These are phyloP conservation scores for Lactarius quietus DNA, from an alignment of 768 basidiomycete genomes.

Conservation along the genomic window DNA sequence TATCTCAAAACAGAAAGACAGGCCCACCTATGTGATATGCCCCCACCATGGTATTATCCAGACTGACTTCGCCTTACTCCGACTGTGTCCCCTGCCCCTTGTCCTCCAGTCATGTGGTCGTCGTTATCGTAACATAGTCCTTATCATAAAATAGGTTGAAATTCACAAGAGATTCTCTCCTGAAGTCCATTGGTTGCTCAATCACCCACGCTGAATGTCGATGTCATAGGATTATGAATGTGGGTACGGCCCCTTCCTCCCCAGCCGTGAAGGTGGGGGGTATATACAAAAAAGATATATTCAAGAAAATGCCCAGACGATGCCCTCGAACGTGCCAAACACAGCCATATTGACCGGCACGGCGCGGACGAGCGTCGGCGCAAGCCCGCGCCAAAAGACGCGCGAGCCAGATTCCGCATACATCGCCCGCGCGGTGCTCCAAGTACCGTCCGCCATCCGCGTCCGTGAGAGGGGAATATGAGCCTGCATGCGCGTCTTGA, in stretches of 20 bases:
- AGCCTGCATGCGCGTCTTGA: conserved; percentile 87
- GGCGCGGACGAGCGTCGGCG: conserved; percentile 80
- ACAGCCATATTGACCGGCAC: conserved; percentile 85
- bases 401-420: conserved; percentile 60
- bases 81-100: background rate
- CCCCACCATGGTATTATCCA: background rate
- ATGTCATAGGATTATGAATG: too few relatives aligned
- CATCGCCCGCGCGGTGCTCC: conserved; percentile 54
- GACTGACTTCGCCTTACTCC: background rate
- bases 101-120: background rate
- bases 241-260: background rate
- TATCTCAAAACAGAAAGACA: background rate
- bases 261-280: too few relatives aligned
- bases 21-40: background rate
- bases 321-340: conserved; percentile 67
- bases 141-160: too few relatives aligned
- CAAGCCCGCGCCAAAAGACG: conserved; percentile 74
- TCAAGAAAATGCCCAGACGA: conserved; percentile 42
- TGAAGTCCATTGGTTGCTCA: too few relatives aligned
- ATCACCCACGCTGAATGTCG: background rate
- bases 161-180: too few relatives aligned
- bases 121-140: too few relatives aligned
- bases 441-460: conserved; percentile 39
- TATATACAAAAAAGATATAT: background rate
- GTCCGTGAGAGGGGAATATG: conserved; percentile 16